phyloP scores from a whole-genome alignment of 2,329 filamentous ascomycete genomes.

The Exophiala calicioides region DNA sequence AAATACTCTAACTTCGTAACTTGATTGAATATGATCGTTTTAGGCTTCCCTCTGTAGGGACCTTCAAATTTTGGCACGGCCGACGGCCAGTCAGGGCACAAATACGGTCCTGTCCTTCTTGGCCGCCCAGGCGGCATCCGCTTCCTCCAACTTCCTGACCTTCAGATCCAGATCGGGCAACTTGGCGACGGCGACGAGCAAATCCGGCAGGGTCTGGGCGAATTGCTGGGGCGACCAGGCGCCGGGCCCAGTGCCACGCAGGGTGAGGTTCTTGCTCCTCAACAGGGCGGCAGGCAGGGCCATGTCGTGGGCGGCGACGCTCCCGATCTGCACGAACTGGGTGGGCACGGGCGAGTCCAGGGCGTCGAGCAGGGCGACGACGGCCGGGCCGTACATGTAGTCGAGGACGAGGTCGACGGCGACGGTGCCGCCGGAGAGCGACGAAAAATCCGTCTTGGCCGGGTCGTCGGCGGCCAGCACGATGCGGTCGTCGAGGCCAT shows the following conservation, averaged over 20 bases:
- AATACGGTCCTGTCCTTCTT: conserved; percentile 34
- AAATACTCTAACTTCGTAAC: too few species aligned
- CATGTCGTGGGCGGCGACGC: conserved; percentile 44
- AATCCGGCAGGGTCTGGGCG: conserved; percentile 29
- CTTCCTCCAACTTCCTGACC: conserved; percentile 26
- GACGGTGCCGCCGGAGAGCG: too few species aligned
- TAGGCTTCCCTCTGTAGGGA: not conserved
- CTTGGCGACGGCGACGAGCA: conserved; percentile 24
- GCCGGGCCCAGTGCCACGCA: conserved; percentile 51
- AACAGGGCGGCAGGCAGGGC: conserved; percentile 47
- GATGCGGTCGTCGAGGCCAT: conserved; percentile 50
- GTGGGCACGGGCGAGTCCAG: conserved; percentile 47
- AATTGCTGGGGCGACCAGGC: conserved; percentile 43
- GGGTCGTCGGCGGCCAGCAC: conserved; percentile 41
- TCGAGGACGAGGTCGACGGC: conserved; percentile 59
- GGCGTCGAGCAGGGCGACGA: conserved; percentile 44
- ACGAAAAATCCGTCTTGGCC: conserved; percentile 44
- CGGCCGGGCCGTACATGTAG: conserved; percentile 56
- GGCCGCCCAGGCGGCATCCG: conserved; percentile 33
- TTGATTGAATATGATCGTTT: not conserved
- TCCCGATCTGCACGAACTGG: conserved; percentile 58
- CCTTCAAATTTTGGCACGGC: not conserved
- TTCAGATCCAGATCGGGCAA: conserved; percentile 26
- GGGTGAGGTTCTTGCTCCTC: conserved; percentile 52
- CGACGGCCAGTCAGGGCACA: conserved; percentile 23